Evolutionary conservation across 2,329 filamentous ascomycete genomes (phyloP), one percentile per base, ranked within the genome.

Genomic region (Fusarium siculi): DNA sequence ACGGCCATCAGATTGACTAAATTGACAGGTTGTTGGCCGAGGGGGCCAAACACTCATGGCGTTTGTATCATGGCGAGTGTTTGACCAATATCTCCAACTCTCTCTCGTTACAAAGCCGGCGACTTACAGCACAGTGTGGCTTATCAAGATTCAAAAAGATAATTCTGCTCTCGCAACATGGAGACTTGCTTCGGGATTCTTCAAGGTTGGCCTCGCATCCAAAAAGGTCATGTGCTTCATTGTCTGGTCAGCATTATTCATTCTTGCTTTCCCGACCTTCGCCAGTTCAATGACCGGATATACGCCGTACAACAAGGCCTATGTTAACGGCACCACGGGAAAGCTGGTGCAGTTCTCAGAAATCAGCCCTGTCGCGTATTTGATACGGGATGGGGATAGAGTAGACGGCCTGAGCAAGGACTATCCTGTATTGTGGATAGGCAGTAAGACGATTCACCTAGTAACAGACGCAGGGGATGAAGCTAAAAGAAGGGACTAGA

Each of bases 221-320:
- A 52, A 9, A 11, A 37, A 25, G 18, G 49, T 25, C 32, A 52
- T 52, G 32, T 52, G 49, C 32, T 63, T 61, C 11, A 67, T 67
- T 7, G 18, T 47, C 0, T 15, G 9, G 28, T 21, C 62, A 0
- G 28, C 37, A 4, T 23, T n/a, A 0, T 21, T 73, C 4, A 58
- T 73, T 5, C 30, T 73, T 3, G 42, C 19, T 9, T 65, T 67
- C 3, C 70, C 70, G 0, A 73, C 70, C 0, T 39, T 68, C 7
- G 50, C 50, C 11, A n/a, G 57, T 7, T 73, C 70, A 0, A 73
- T 73, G 70, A 70, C 70, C 0, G 70, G 70, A 42, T 73, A 73
- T 18, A 63, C 46, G 1, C 37, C 66, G 0, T 65, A 43, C 1
- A 63, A 57, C 6, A 34, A 47, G 11, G 32, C 66, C 4, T 73